These are phyloP conservation scores for Trypanosoma mega DNA, from an alignment of 208 protist genomes.

Conservation along the genomic window DNA sequence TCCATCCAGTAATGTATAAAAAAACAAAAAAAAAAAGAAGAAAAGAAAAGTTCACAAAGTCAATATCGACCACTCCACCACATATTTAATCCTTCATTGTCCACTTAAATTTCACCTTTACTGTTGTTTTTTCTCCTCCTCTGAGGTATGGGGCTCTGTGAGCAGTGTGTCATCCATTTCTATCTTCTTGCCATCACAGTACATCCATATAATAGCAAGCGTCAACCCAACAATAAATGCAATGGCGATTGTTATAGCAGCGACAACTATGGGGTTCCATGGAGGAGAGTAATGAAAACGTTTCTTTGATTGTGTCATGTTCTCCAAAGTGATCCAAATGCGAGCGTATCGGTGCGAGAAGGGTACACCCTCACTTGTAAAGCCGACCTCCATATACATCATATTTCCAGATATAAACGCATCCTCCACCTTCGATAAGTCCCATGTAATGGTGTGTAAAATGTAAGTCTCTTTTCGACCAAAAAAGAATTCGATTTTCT, in stretches of 20 bases:
- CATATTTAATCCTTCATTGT: no score
- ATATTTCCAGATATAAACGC: slow-evolving; percentile 38
- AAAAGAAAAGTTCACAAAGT: no score
- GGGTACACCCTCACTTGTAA: slow-evolving; percentile 23
- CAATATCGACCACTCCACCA: no score
- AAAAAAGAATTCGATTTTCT: slow-evolving; percentile 24
- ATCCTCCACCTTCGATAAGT: slow-evolving; percentile 31
- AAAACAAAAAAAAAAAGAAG: no score
- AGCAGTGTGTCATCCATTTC: no score
- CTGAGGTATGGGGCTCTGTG: no score
- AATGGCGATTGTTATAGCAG: slow-evolving; percentile 28
- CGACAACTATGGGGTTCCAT: slow-evolving; percentile 34
- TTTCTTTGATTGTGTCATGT: slow-evolving; percentile 19
- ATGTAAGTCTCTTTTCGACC: slow-evolving; percentile 27
- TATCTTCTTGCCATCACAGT: no score
- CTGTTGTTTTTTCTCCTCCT: no score
- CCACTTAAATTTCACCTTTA: no score
- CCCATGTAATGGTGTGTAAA: slow-evolving; percentile 22
- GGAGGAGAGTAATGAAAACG: slow-evolving; percentile 27
- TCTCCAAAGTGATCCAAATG: slow-evolving; percentile 45
- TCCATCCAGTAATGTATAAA: no score
- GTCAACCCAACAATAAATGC: slow-evolving; percentile 23
- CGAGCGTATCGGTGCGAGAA: slow-evolving; percentile 30
- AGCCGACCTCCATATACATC: slow-evolving; percentile 57
- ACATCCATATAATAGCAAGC: no score